A percentile compares a stretch with the other conserved stretches of the same genome.
Conservation (phyloP, 306 rosid species). For the Comarum palustre region DNA sequence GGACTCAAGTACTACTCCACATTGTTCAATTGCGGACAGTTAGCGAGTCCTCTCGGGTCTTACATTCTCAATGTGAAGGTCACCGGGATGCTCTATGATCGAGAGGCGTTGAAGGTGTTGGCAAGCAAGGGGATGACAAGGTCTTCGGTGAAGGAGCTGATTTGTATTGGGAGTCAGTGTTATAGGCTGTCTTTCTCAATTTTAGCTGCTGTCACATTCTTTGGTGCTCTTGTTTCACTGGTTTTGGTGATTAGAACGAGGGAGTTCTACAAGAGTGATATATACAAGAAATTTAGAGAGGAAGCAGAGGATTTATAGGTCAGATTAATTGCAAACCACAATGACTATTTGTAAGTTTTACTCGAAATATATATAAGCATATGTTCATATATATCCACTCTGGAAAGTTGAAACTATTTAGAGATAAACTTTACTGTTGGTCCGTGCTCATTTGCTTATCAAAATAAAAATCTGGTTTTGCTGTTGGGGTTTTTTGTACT, state of each 20-base stretch:
- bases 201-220: slow-evolving; percentile 35
- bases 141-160: slow-evolving; percentile 32
- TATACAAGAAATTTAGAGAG: slow-evolving; percentile 29
- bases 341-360: neutral
- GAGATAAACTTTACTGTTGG: neutral
- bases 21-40: slow-evolving; percentile 47
- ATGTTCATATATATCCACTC: neutral
- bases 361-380: neutral
- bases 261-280: slow-evolving; percentile 18
- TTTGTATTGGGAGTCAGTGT: slow-evolving; percentile 34
- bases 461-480: too few species aligned
- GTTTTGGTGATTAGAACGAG: slow-evolving; percentile 30
- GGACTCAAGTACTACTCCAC: slow-evolving; percentile 50
- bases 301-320: neutral
- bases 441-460: neutral
- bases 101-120: slow-evolving; percentile 33
- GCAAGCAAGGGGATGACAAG: slow-evolving; percentile 26
- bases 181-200: slow-evolving; percentile 30
- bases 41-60: slow-evolving; percentile 48
- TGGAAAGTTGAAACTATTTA: neutral
- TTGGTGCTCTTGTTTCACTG: slow-evolving; percentile 34
- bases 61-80: slow-evolving; percentile 44
- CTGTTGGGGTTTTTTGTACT: too few species aligned
- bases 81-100: slow-evolving; percentile 38
- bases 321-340: neutral